These are phyloP conservation scores for Dendrocalamus latiflorus DNA, from an alignment of 202 grass and related monocot species.

Conservation along the genomic window DNA sequence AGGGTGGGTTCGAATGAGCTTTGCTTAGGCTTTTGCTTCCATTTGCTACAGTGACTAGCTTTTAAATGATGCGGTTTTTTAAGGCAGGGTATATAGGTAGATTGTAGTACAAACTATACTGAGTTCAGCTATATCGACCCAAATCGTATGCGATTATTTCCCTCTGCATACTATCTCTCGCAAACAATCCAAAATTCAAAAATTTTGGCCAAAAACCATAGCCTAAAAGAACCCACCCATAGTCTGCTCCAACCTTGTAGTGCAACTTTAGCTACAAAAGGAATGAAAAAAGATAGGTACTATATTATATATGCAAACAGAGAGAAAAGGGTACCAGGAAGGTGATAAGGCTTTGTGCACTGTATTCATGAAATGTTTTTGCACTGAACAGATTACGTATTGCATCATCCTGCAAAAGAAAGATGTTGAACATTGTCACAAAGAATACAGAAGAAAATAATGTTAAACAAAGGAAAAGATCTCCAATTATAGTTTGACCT, in stretches of 20 bases:
- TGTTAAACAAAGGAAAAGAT: neutral
- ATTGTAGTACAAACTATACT: too few relatives aligned
- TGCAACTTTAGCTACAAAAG: neutral
- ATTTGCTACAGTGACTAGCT: too few relatives aligned
- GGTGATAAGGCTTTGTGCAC: conserved; percentile 90
- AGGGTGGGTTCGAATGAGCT: too few relatives aligned
- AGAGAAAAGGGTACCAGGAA: conserved; percentile 67
- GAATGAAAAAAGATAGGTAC: neutral
- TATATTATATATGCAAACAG: conserved; percentile 10
- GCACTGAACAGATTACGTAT: conserved; percentile 99
- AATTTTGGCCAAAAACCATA: too few relatives aligned
- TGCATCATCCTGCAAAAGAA: conserved; percentile 81
- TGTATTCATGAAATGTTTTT: conserved; percentile 99
- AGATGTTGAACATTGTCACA: neutral
- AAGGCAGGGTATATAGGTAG: too few relatives aligned
- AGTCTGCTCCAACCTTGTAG: neutral
- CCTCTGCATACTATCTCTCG: too few relatives aligned
- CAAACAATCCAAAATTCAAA: too few relatives aligned
- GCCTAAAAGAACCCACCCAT: too few relatives aligned
- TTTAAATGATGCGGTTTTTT: too few relatives aligned
- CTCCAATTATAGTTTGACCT: conserved; percentile 48
- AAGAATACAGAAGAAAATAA: conserved; percentile 3
- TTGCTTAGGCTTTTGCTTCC: too few relatives aligned
- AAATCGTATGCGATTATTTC: too few relatives aligned
- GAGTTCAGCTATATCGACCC: too few relatives aligned